Evolutionary conservation across 2,329 filamentous ascomycete species (phyloP), one percentile per base, ranked within the genome.

Genomic region (Ceratocystis alfenasii): DNA sequence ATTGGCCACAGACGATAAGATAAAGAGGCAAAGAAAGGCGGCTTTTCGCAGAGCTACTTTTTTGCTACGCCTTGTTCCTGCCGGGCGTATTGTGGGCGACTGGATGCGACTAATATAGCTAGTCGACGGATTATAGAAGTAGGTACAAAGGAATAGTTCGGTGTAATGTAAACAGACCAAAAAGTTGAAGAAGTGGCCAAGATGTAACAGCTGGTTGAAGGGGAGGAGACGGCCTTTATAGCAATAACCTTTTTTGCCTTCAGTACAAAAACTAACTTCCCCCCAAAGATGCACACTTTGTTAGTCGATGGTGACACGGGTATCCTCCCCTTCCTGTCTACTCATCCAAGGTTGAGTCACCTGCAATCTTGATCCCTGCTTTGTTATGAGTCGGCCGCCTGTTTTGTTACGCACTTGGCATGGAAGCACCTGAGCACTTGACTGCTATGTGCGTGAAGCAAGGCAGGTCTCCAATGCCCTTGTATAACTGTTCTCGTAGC

Each of bases 1-100:
- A 65, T 67, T 67, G 65, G 65, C 48, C 46, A 64, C 50, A 41
- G 20, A 20, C 57, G 57, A 67, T 65, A 67, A 67, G 66, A 67
- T 67, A 67, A 61, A 62, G 10, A 62, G 59, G 12, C 17, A 28
- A 50, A 30, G 55, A 45, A 62, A 33, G 36, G 3, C 36, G 36
- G 36, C 20, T 64, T 62, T 44, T 46, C 33, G n/a, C 50, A 45
- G 36, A 28, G 22, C 36, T 65, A 28, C 48, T 25, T 50, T 62
- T 41, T 22, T 22, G 44, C 45, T 50, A 28, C 22, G 57, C n/a
- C 12, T 33, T 62, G 57, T 61, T 62, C 36, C 64, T 61, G 28
- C 22, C 55, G 55, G 36, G 60, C 12, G 44, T 46, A n/a, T 28
- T 22, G 53, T 50, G 30, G 41, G 25, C 5, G 41, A 20, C 30